Evolutionary conservation across 2,329 filamentous ascomycete genomes (phyloP), one percentile per base, ranked within the genome.

Genomic region (Lasiodiplodia gonubiensis): DNA sequence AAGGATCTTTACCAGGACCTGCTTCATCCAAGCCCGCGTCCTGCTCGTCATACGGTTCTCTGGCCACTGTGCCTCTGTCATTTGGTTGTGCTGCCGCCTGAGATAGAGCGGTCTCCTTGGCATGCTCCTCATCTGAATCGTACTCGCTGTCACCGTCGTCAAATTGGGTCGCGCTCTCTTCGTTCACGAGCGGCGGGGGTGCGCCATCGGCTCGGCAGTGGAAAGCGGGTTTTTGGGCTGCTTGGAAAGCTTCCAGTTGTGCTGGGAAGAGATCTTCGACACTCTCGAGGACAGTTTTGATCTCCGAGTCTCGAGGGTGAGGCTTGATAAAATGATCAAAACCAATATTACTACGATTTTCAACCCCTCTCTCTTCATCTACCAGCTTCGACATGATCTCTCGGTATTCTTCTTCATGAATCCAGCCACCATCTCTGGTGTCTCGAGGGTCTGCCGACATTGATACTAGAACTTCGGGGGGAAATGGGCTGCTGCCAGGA

Each of bases 351-450:
- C 77, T 73, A 18, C 77, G 81, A 27, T 81, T 77, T 30, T 79
- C 80, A 84, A 82, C 5, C 4, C 79, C 78, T 68, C 82, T 85
- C 75, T 97, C 93, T 27, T 90, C 83, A 1, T 80, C 75, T 10
- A 92, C 86, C 27, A 96, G 82, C 30, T 86, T 80, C 35, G 82
- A 78, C 2, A 97, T 82, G 71, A 91, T 85, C 52, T 89, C 82
- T 37, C 88, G 84, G 74, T 90, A 94, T 74, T 97, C 94, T 55
- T 92, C 89, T 76, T 98, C 94, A 71, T 97, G 94, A 66, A 97
- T 90, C 94, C 95, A 99, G 0, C 89, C 90, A n/a, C 89, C 88
- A n/a, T 88, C 84, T 48, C 89, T 86, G 2, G 88, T 87, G 68
- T 92, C 86, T 64, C 93, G 86, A 37, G 89, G 83, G 77, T 95